Base-by-base conservation (phyloP, 352 stramenopile genomes). In the Globisporangium canariense region DNA sequence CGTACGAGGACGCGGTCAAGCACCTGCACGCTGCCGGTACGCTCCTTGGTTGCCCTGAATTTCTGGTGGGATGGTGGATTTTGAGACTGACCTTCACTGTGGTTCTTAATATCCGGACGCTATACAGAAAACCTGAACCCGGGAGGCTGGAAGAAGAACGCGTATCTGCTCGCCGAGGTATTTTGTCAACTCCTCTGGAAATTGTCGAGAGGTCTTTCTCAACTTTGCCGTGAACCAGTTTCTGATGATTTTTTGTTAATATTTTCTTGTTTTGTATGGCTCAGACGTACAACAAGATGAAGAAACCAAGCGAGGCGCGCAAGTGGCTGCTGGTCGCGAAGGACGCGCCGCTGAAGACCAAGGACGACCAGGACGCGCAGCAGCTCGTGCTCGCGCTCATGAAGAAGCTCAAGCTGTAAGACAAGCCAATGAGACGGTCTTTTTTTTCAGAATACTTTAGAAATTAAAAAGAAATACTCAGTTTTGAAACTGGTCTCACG, bases 91-190 rank as follows among this genome's bases (percentile, higher is more conserved):
- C 20, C 13, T 14, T 54, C 3, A 36, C 8, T 38, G 25, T 32
- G 14, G 6, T n/a, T 54, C 7, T 10, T 46, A 18, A 46, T 49
- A 34, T 51, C 14, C 60, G 18, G 6, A 28, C 36, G 53, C 62
- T 60, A 13, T 59, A 46, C 30, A 88, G 84, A 93, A 62, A 66
- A 69, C 18, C 72, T 90, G 28, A 88, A 76, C 28, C 84, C 84
- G 4, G 78, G 79, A 1, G 87, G 81, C 51, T 93, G 84, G 84
- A 93, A 93, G 72, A 89, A 89, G 61, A 93, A 93, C 45, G 62
- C 69, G 49, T 89, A 83, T 60, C 60, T 93, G 32, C 57, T 93
- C 13, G 84, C 76, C 0, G 68, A 83, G 76, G 76, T 84, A 68
- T 38, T 20, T 22, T 36, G 7, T 34, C 25, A 20, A 13, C 30